A percentile compares a stretch with the other conserved stretches of the same genome.
Conservation (phyloP, 2,329 filamentous ascomycete genomes). For the Fonsecaea monophora region DNA sequence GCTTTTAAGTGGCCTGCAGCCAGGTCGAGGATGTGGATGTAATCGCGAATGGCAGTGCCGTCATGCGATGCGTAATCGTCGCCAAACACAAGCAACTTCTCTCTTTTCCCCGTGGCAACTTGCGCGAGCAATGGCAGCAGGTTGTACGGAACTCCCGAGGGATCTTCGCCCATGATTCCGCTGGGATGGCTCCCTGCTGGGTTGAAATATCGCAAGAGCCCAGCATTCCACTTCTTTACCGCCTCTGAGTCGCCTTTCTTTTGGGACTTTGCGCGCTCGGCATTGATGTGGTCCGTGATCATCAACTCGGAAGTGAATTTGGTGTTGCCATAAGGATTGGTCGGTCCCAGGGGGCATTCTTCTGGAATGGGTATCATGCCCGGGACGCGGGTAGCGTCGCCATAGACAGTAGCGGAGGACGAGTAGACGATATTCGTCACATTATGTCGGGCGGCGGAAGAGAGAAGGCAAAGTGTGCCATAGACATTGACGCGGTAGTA, state of each 20-base stretch:
- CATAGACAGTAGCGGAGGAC: conserved; percentile 96
- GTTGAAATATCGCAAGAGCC: conserved; percentile 96
- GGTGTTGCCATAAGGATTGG: conserved; percentile 96
- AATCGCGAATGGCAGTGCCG: conserved; percentile 94
- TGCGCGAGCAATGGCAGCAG: conserved; percentile 91
- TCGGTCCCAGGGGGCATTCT: conserved; percentile 92
- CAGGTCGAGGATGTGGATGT: conserved; percentile 95
- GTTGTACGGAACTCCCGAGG: conserved; percentile 94
- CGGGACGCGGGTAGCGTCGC: conserved; percentile 91
- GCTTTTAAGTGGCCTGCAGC: conserved; percentile 85
- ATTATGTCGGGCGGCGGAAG: conserved; percentile 85
- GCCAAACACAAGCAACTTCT: conserved; percentile 93
- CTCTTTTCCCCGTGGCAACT: conserved; percentile 91
- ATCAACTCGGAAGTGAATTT: conserved; percentile 91
- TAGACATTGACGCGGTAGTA: conserved; percentile 98
- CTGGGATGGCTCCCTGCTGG: conserved; percentile 92
- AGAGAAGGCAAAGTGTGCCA: conserved; percentile 85
- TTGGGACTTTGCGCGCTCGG: conserved; percentile 80
- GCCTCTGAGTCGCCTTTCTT: conserved; percentile 77
- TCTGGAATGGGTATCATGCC: conserved; percentile 99
- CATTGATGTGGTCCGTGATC: conserved; percentile 88
- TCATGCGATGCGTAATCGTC: conserved; percentile 91
- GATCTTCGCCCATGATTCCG: conserved; percentile 98
- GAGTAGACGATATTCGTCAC: conserved; percentile 98
- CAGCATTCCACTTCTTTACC: conserved; percentile 86